Evolutionary conservation across 441 rosid species (phyloP), one percentile per base, ranked within the genome.

Genomic region (Gossypium laxum): DNA sequence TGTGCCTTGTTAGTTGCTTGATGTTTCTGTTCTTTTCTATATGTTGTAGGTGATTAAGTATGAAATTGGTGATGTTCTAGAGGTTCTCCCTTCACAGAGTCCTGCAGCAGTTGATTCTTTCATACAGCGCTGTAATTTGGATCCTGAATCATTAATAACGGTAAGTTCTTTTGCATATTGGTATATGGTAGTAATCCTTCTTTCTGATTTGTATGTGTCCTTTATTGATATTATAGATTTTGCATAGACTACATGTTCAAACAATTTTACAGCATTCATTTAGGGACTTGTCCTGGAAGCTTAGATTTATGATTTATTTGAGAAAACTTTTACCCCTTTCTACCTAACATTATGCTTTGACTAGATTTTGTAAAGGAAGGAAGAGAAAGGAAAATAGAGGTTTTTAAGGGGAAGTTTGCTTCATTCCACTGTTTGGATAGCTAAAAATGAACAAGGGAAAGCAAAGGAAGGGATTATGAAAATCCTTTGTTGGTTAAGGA

Each of bases 41-140:
- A 18, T 52, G 57, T 74, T 77, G 62, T 77, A 91, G 99, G 78
- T 75, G 69, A 72, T 81, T 34, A 65, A 75, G 71, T 92, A 89
- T 78, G 90, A 87, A 76, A 87, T 89, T 28, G 99, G 98, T 62
- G 94, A 92, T 81, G 92, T 90, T 73, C 85, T 94, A 72, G 96
- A 92, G 85, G 67, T 94, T 82, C 94, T 92, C 28, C 97, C 99
- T 72, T 69, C 85, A 71, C 97, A 94, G 82, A 63, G 82, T 79
- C 79, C 89, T 71, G 80, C 80, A 58, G 86, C 85, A 0, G 81
- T 92, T 63, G 86, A 89, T 83, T 87, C 91, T 56, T 94, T 94
- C 85, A 63, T 92, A 75, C 61, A 77, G 72, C 86, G 75, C 59
- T 94, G 96, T 75, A 78, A 84, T 76, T 85, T 92, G 87, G 91